Percentiles rank a stretch among this genome's conserved stretches.
Evolutionary conservation across 805 yeast species (phyloP).

Genomic region (Tetrapisispora nanseiensis): DNA sequence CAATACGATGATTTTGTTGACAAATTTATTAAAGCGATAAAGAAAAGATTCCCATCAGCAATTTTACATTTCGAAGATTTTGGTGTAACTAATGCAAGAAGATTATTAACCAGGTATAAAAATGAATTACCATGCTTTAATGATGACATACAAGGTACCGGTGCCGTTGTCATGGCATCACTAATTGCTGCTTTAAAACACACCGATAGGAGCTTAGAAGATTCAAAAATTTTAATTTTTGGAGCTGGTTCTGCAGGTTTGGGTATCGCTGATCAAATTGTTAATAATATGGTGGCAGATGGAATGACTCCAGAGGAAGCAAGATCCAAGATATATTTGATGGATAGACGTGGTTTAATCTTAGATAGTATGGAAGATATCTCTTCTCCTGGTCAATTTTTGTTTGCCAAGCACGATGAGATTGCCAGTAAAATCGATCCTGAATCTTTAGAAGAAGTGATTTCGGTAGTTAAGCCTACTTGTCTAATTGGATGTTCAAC

Average conservation of each 20-base stretch:
- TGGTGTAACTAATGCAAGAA: conserved; percentile 86
- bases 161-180: conserved; percentile 96
- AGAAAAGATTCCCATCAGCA: conserved; percentile 75
- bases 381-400: conserved; percentile 54
- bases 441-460: conserved; percentile 55
- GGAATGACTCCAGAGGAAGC: conserved; percentile 74
- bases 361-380: conserved; percentile 45
- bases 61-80: conserved; percentile 95
- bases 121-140: conserved; percentile 77
- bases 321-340: conserved; percentile 56
- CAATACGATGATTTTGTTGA: conserved; percentile 79
- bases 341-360: conserved; percentile 82
- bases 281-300: conserved; percentile 73
- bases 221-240: conserved; percentile 61
- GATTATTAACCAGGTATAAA: conserved; percentile 68
- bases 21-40: conserved; percentile 61
- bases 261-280: conserved; percentile 92
- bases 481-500: conserved; percentile 93
- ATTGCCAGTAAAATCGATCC: conserved; percentile 73
- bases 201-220: conserved; percentile 57
- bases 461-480: conserved; percentile 70
- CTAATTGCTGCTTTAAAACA: conserved; percentile 80
- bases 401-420: conserved; percentile 67
- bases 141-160: conserved; percentile 98
- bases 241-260: conserved; percentile 98